Evolutionary conservation across 306 rosid genomes (phyloP).

Genomic region (Trichosanthes cucumerina): DNA sequence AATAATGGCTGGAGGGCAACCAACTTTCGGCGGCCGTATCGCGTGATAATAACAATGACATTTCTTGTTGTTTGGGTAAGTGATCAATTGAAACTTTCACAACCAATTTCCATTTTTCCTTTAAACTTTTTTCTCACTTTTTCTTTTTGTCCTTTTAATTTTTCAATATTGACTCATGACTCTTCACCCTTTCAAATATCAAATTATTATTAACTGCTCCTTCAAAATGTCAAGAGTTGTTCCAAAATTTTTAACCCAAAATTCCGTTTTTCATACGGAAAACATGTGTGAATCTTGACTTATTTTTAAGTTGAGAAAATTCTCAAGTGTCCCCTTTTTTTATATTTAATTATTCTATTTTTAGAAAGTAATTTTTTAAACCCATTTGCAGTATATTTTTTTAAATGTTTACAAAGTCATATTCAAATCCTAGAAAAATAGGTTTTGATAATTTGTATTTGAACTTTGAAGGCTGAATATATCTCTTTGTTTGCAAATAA

Average conservation of each 20-base stretch:
- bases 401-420: too few species aligned
- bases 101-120: conserved; percentile 10
- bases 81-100: conserved; percentile 21
- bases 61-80: conserved; percentile 56
- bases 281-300: not conserved
- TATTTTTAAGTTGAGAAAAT: not conserved
- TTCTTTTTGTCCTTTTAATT: not conserved
- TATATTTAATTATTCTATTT: too few species aligned
- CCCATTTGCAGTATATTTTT: not conserved
- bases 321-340: too few species aligned
- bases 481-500: too few species aligned
- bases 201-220: not conserved
- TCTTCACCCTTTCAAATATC: not conserved
- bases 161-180: not conserved
- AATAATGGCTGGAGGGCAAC: conserved; percentile 19
- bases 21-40: conserved; percentile 35
- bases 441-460: too few species aligned
- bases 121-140: conserved; percentile 18
- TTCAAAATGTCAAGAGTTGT: not conserved
- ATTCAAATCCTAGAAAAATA: too few species aligned
- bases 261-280: not conserved
- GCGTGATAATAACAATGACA: conserved; percentile 50
- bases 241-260: not conserved
- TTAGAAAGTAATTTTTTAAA: too few species aligned
- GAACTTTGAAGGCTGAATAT: too few species aligned